Evolutionary conservation across 345 rosid species (phyloP), one percentile per base, ranked within the genome.

Genomic region (Lumnitzera littorea): DNA sequence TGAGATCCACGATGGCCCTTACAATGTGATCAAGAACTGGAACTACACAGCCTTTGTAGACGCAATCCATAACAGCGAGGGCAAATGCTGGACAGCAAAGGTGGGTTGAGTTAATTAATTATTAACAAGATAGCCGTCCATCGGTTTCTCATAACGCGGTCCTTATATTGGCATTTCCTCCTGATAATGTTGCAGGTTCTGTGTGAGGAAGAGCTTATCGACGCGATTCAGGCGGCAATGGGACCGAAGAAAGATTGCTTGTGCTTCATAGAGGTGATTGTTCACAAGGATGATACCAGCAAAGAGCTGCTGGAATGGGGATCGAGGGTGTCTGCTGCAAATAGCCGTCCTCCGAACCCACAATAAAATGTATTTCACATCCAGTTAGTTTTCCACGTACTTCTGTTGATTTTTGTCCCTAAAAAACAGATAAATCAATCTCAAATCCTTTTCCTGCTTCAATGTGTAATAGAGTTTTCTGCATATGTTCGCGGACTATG

Each of bases 1-100:
- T 10, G 91, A 87, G 74, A 87, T 87, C 72, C 95, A 87, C 48
- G 95, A 87, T 48, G 95, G 95, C 2, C 95, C 95, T 5, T 84
- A 87, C 78, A 87, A 87, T 61, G 89, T 84, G 77, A 87, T 88
- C 31, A 88, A 88, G 84, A 85, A 88, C 76, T 85, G 96, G 96
- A 83, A 88, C 87, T 88, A 88, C 76, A 85, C 91, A 0, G 87
- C 69, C 48, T 62, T 88, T 55, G 74, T 85, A 12, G 91, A 85
- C 43, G 89, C 95, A 27, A 82, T 87, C 71, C 84, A 82, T 72
- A 84, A 87, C 11, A 84, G 88, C 5, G 84, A 85, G 71, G 95
- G 95, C 72, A 82, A 85, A 5, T 85, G 91, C 87, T 87, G 91
- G 91, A 87, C 95, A 8, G 24, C 84, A 60, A 85, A 85, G 91